Percentiles rank a stretch among this genome's conserved stretches.
phyloP scores from a whole-genome alignment of 2,329 filamentous ascomycete species.

The Aaosphaeria arxii region DNA sequence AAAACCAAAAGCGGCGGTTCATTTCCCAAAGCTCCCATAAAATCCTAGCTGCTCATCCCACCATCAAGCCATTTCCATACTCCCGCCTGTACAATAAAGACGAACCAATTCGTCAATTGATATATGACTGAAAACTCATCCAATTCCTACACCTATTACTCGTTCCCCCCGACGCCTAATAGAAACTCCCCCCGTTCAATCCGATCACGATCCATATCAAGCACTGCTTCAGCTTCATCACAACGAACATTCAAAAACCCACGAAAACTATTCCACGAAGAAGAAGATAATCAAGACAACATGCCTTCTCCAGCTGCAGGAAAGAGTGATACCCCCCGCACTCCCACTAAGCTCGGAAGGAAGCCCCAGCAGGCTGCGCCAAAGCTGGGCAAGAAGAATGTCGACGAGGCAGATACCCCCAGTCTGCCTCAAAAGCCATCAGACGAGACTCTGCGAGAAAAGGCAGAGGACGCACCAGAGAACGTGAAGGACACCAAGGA shows the following conservation, averaged over 20 bases:
- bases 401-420: conserved; percentile 32
- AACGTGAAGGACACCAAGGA: conserved; percentile 29
- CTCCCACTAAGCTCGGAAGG: conserved; percentile 50
- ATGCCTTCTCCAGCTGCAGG: conserved; percentile 53
- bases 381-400: conserved; percentile 45
- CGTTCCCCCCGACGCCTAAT: conserved; percentile 50
- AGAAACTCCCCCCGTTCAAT: conserved; percentile 37
- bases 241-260: conserved; percentile 29
- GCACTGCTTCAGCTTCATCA: conserved; percentile 30
- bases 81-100: conserved; percentile 18
- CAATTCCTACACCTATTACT: conserved; percentile 51
- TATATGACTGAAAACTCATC: conserved; percentile 50
- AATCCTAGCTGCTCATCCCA: conserved; percentile 12
- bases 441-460: conserved; percentile 27
- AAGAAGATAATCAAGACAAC: conserved; percentile 8
- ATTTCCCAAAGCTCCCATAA: conserved; percentile 26
- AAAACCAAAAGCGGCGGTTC: conserved; percentile 10
- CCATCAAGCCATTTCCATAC: conserved; percentile 8
- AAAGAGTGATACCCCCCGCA: conserved; percentile 48
- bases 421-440: conserved; percentile 28
- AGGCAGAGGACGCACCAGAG: conserved; percentile 25
- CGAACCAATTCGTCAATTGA: conserved; percentile 34
- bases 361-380: conserved; percentile 41
- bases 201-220: conserved; percentile 40
- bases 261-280: conserved; percentile 24